These are phyloP conservation scores for Trichaptum fuscoviolaceum DNA, from an alignment of 768 basidiomycete genomes.

Conservation along the genomic window DNA sequence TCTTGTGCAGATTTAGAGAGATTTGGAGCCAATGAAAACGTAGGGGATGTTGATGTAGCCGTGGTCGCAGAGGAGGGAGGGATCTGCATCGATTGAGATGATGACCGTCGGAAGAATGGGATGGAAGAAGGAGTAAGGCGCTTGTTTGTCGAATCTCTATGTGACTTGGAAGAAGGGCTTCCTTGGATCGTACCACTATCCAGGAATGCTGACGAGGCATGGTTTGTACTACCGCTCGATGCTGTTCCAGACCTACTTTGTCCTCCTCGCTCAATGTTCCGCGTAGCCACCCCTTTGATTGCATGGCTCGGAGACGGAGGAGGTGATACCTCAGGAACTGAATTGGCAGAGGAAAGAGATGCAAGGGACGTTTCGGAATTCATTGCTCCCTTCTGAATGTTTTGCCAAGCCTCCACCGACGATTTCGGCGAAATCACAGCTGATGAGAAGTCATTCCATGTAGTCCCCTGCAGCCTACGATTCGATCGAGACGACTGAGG, in stretches of 20 bases:
- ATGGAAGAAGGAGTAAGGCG: slow-evolving; percentile 90
- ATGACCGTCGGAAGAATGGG: slow-evolving; percentile 89
- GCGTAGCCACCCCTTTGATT: not conserved
- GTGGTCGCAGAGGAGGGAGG: slow-evolving; percentile 35
- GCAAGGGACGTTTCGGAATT: slow-evolving; percentile 69
- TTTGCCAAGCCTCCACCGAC: slow-evolving; percentile 43
- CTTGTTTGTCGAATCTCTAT: slow-evolving; percentile 61
- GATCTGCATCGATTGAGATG: slow-evolving; percentile 80
- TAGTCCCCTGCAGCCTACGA: not conserved
- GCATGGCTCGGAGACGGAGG: slow-evolving; percentile 27
- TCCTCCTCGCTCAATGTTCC: not conserved
- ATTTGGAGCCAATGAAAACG: slow-evolving; percentile 36
- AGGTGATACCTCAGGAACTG: slow-evolving; percentile 38
- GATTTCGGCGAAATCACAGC: slow-evolving; percentile 29
- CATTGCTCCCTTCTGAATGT: slow-evolving; percentile 72
- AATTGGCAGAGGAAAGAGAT: slow-evolving; percentile 70
- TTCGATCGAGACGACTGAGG: not conserved
- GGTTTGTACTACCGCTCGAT: slow-evolving; percentile 70
- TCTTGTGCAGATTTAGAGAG: slow-evolving; percentile 33
- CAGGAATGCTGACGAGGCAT: slow-evolving; percentile 47
- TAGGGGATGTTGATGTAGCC: slow-evolving; percentile 24
- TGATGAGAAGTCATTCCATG: slow-evolving; percentile 16
- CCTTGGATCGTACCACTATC: slow-evolving; percentile 56
- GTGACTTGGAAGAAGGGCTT: slow-evolving; percentile 66
- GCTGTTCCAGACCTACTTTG: slow-evolving; percentile 66